phyloP scores from a whole-genome alignment of 805 yeast genomes.

The Candida qinlingensis region DNA sequence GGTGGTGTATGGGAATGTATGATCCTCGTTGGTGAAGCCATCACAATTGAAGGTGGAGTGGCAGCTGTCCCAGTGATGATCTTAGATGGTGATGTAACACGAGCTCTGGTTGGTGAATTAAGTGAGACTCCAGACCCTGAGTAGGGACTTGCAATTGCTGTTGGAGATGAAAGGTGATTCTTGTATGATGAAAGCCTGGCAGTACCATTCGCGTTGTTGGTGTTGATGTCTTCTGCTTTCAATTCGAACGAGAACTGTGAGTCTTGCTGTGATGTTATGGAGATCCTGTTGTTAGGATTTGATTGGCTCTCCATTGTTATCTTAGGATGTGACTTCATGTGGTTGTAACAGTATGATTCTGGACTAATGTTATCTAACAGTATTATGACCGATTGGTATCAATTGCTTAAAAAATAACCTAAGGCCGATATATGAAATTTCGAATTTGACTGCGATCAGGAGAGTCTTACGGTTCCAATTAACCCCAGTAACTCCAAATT shows the following conservation, averaged over 20 bases:
- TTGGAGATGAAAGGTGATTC: neutral
- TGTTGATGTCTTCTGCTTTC: slow-evolving; percentile 2
- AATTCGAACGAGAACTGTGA: slow-evolving; percentile 7
- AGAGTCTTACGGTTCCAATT: too few species aligned
- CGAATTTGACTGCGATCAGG: too few species aligned
- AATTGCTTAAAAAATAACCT: too few species aligned
- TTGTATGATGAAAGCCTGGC: neutral
- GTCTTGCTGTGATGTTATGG: slow-evolving; percentile 4
- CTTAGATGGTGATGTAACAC: neutral
- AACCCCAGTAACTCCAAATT: too few species aligned
- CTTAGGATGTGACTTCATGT: too few species aligned
- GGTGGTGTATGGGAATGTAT: neutral
- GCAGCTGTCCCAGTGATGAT: neutral
- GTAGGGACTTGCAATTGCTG: neutral
- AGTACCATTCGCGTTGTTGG: neutral
- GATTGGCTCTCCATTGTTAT: neutral
- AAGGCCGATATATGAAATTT: too few species aligned
- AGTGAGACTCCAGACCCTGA: neutral
- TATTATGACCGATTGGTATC: too few species aligned
- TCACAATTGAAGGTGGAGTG: neutral
- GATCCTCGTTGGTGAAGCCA: neutral
- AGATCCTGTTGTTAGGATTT: neutral
- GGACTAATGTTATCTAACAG: too few species aligned
- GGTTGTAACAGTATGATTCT: too few species aligned
- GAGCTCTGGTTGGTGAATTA: neutral